Base-by-base conservation (phyloP, 176 grass and related monocot genomes). In the Panicum miliaceum region DNA sequence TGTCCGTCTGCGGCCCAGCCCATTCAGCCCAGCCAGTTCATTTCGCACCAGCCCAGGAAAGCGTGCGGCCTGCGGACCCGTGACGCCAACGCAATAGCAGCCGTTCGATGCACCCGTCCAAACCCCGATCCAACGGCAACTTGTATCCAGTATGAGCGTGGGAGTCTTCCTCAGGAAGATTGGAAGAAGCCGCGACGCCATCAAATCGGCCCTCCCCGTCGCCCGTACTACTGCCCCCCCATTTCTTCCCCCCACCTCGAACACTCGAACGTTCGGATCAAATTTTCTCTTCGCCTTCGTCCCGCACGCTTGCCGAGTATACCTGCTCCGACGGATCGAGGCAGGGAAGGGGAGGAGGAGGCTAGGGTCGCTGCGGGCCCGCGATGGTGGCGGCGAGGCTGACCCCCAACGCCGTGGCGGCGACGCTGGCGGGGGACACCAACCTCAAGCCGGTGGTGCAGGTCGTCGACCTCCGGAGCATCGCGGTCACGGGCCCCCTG, bases 371-470 rank as follows among this genome's bases (percentile, higher is more conserved):
- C 37, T 3, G 46, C 77, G 61, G 3, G 19, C 22, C 78, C 19
- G 62, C 74, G 67, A 74, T 79, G 84, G 73, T 59, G 84, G 25
- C 73, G 41, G 88, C 40, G 72, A 81, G 59, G 83, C 85, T 95
- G 81, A 98, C 93, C 12, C 78, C 62, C 12, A 90, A 88, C 81
- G 96, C 87, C 64, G 88, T 98, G 82, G 19, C 46, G 25, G 58
- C 76, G 66, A 77, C 71, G 46, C 85, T 87, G 58, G 84, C 68
- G 41, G 93, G 91, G 34, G 83, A 98, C 82, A 62, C 72, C 47
- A 72, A 94, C 82, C 83, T 95, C 68, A 87, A 85, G 81, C 93
- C 93, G 56, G 59, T 94, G 37, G 69, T 96, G 36, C 89, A 95
- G 93, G 64, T 96, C 62, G n/a, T 98, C 66, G 74, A 98, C 10